Base-by-base conservation (phyloP, 164 flowering plant species). In the Aristolochia californica region DNA sequence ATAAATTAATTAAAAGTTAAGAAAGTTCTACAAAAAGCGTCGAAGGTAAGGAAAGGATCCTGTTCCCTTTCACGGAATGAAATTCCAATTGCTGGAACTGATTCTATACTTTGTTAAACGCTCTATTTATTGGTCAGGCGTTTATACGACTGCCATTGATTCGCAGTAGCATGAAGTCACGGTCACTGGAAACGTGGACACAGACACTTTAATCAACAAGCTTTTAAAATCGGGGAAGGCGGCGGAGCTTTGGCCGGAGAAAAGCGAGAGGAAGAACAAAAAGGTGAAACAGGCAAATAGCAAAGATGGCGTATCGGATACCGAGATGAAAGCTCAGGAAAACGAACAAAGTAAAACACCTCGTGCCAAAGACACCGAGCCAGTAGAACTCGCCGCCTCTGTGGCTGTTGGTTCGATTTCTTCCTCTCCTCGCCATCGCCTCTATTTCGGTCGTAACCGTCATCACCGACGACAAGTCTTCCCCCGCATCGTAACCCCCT, bases 11-110 rank as follows among this genome's bases (percentile, higher is more conserved):
- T n/a, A n/a, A 83, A 88, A 67, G 96, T 88, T 26, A 81, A 82
- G 80, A 83, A 70, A 66, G 75, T 88, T 48, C 79, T 88, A 28
- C 82, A 79, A 45, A n/a, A n/a, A 69, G 66, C 73, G 73, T 85
- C 43, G 96, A 88, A 30, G 96, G 88, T 82, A 66, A 13, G 10
- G 18, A 27, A 48, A 16, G 25, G 8, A 55, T 28, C 30, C 22
- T 5, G 1, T 34, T 17, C 30, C 38, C 5, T n/a, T n/a, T n/a
- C n/a, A n/a, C n/a, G n/a, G n/a, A n/a, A n/a, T n/a, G n/a, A 24
- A 22, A 24, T 13, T 44, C 17, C 8, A 20, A 11, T 18, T 15
- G 45, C 20, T 56, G 47, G 28, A 56, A n/a, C n/a, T n/a, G n/a
- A n/a, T n/a, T n/a, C n/a, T n/a, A n/a, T n/a, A n/a, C n/a, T n/a